Evolutionary conservation across 1,139 yeast genomes (phyloP), one percentile per base, ranked within the genome.

Genomic region (Debaryomycetaceae sp.): DNA sequence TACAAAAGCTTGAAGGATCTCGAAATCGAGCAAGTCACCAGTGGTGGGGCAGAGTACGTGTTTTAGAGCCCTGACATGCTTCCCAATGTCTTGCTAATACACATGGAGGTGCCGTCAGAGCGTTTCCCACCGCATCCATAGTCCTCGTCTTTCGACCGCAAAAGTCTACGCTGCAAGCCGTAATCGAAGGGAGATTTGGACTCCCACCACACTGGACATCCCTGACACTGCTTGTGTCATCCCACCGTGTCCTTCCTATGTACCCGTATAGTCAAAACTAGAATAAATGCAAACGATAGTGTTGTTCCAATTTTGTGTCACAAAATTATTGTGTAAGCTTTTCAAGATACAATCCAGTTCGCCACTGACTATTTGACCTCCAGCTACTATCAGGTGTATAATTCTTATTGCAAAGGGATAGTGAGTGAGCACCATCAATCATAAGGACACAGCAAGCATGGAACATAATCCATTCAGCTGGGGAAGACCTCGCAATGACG

Each of bases 391-490:
- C 11, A 27, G 11, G 31, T 11, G 8, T 27, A 27, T 27, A 27
- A 8, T 11, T 27, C 3, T 27, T 8, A 27, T 27, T 27, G 31
- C 3, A 27, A 8, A 2, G 11, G 4, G 31, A 11, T 27, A 27
- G 31, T 4, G 11, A 27, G 31, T 27, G 8, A 11, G 31, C 8
- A 11, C 11, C 11, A 27, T 7, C 11, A 27, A 27, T 7, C 11
- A 11, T 27, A 27, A 27, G 31, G 11, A 27, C 11, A 27, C 3
- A 27, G 31, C 2, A 27, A 11, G 2, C 8, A 91, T 93, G 99
- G 87, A 93, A 61, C 98, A 93, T 89, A 88, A 87, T 75, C 98
- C 97, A 54, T 84, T 76, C 57, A 76, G 78, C 56, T 93, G 99
- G 99, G 99, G 98, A 20, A 87, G 97, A 69, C 98, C 98, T 49